Percentiles rank a stretch among this genome's conserved stretches.
Conservation (phyloP, 2,329 filamentous ascomycete genomes). For the Ceratocystis eucalypticola region DNA sequence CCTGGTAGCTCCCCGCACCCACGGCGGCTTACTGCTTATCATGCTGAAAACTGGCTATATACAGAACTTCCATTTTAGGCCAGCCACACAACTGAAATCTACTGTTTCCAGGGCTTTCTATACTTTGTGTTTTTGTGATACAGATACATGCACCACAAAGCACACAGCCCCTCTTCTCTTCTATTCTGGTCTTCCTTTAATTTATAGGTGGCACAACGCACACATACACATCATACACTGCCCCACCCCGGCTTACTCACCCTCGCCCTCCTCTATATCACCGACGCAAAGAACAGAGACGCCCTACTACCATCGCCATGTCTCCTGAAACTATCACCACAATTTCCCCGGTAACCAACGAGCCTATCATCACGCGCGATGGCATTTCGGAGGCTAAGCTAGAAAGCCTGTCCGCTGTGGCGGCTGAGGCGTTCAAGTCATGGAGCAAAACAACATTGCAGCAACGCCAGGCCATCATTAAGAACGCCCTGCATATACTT, state of each 20-base stretch:
- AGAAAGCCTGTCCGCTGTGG: slow-evolving; percentile 53
- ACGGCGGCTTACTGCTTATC: neutral
- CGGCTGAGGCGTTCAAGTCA: slow-evolving; percentile 60
- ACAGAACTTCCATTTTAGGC: neutral
- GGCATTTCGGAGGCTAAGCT: slow-evolving; percentile 60
- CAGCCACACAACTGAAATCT: neutral
- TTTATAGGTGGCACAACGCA: neutral
- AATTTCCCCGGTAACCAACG: slow-evolving; percentile 81
- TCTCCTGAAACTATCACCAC: slow-evolving; percentile 56
- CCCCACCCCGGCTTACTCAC: neutral
- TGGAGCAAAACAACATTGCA: slow-evolving; percentile 63
- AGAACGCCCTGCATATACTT: slow-evolving; percentile 61
- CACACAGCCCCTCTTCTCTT: neutral
- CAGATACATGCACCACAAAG: neutral
- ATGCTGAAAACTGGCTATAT: neutral
- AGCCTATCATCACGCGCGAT: slow-evolving; percentile 65
- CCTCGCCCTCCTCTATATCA: neutral
- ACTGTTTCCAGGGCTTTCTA: neutral
- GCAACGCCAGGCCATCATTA: slow-evolving; percentile 67
- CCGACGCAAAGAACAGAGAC: too few species aligned
- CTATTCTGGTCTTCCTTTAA: neutral
- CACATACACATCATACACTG: neutral
- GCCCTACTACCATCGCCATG: slow-evolving; percentile 30
- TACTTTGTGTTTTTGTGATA: neutral
- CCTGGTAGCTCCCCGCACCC: neutral